Conservation (phyloP, 768 basidiomycete species). For the Lanmaoa rubissima region DNA sequence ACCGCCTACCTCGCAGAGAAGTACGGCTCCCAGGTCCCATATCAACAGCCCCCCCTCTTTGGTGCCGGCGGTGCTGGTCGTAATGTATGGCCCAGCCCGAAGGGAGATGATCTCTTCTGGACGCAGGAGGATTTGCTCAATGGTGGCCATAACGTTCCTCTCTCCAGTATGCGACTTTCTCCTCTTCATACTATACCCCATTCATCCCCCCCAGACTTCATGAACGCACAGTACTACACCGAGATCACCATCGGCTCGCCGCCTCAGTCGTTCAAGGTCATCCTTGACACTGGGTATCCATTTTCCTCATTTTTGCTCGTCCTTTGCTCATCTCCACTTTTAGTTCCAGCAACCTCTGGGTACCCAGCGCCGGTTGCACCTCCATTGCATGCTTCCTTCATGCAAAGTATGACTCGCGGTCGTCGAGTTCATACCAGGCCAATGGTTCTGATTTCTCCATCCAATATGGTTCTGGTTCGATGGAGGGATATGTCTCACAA, state of each 20-base stretch:
- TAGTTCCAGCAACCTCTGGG: conserved; percentile 93
- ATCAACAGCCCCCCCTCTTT: conserved; percentile 59
- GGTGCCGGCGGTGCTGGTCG: conserved; percentile 76
- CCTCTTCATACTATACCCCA: background rate
- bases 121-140: conserved; percentile 68
- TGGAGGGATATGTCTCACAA: conserved; percentile 93
- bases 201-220: conserved; percentile 63
- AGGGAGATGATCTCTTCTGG: conserved; percentile 70
- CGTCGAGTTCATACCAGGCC: conserved; percentile 82
- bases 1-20: conserved; percentile 91
- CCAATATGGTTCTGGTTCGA: conserved; percentile 92
- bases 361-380: conserved; percentile 76
- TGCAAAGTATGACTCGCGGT: conserved; percentile 78
- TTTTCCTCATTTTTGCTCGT: conserved; percentile 19
- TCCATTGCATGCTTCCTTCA: conserved; percentile 96
- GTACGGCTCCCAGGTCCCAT: conserved; percentile 58
- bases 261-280: conserved; percentile 88
- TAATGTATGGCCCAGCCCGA: conserved; percentile 45
- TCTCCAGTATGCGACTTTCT: conserved; percentile 52
- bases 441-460: conserved; percentile 91
- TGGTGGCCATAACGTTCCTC: conserved; percentile 83
- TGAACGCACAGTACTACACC: conserved; percentile 97
- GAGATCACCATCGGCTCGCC: conserved; percentile 84
- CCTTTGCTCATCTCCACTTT: conserved; percentile 1
- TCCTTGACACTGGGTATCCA: conserved; percentile 83